Evolutionary conservation across 192 early-diverging fungal species (phyloP), one percentile per base, ranked within the genome.

Genomic region (Coemansia sp.): DNA sequence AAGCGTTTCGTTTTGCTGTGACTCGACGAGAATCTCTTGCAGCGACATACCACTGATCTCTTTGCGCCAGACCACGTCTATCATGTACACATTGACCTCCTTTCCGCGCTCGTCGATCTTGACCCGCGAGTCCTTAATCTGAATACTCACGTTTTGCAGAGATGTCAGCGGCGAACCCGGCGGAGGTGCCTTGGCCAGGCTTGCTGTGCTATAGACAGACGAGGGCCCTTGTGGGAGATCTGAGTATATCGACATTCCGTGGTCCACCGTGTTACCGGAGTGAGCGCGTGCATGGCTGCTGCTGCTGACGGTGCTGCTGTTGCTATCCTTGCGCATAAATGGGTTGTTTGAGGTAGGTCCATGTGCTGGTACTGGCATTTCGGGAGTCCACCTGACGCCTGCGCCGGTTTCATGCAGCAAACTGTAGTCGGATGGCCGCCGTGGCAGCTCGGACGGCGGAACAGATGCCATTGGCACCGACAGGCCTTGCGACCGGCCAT

Each of bases 61-160:
- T 36, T 59, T 44, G 31, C 62, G 75, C 54, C 68, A 69, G 17
- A 78, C 58, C 26, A 82, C 65, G 60, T 82, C 68, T 25, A 82
- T 65, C 74, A 82, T 73, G 65, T 77, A 82, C n/a, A 78, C 75
- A 51, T 74, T 82, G 15, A 90, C 82, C 56, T 93, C 91, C 47
- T 88, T 89, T 28, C 89, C 90, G 42, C 88, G 90, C 49, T 93
- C 89, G 71, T 91, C 91, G 5, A 86, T 78, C 70, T 83, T 88
- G 61, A 94, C 66, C 5, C 76, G 62, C 5, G 86, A 85, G 50
- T 81, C 83, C 46, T 72, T 78, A 31, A 89, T 83, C 57, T 75
- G 64, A 17, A 89, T 62, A 49, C 70, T 63, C 25, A 86, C 66
- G 47, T 74, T 75, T 36, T 81, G 75, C 50, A 71, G 66, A 10